phyloP scores from a whole-genome alignment of 805 yeast genomes.

The Wickerhamomyces alni region DNA sequence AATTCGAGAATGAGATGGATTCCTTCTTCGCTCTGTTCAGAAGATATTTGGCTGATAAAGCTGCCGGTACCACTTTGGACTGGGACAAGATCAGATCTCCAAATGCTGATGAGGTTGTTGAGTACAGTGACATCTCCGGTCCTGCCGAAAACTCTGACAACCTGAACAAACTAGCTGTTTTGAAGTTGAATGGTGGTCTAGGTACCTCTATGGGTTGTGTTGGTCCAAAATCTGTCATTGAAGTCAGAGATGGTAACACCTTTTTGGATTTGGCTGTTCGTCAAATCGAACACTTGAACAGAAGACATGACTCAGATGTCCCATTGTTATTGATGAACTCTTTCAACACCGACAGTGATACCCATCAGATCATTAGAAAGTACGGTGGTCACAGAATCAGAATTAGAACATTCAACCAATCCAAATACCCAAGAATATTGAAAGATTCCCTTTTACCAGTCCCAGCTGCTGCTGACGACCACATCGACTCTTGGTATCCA shows the following conservation, averaged over 20 bases:
- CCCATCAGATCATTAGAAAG: conserved; percentile 91
- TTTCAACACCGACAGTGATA: conserved; percentile 94
- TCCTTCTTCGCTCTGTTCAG: conserved; percentile 89
- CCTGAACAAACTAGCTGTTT: conserved; percentile 82
- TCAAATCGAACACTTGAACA: conserved; percentile 92
- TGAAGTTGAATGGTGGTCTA: conserved; percentile 95
- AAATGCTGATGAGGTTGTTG: conserved; percentile 79
- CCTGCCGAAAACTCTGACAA: conserved; percentile 32
- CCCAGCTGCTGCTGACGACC: conserved; percentile 69
- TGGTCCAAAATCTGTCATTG: conserved; percentile 97
- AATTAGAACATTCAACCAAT: conserved; percentile 94
- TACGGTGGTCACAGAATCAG: conserved; percentile 94
- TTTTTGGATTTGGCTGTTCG: conserved; percentile 93
- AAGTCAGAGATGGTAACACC: conserved; percentile 97
- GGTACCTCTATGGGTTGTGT: conserved; percentile 99
- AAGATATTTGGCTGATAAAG: conserved; percentile 86
- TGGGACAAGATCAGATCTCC: conserved; percentile 98
- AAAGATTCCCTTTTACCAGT: conserved; percentile 96
- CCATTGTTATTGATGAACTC: conserved; percentile 97
- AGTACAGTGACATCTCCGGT: conserved; percentile 48
- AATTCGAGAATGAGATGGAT: conserved; percentile 90
- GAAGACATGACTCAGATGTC: conserved; percentile 85
- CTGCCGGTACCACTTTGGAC: conserved; percentile 74
- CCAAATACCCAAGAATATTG: conserved; percentile 93
- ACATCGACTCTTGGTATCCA: conserved; percentile 91